Evolutionary conservation across 2,329 filamentous ascomycete species (phyloP).

Genomic region (Chaetomium olivaceum): DNA sequence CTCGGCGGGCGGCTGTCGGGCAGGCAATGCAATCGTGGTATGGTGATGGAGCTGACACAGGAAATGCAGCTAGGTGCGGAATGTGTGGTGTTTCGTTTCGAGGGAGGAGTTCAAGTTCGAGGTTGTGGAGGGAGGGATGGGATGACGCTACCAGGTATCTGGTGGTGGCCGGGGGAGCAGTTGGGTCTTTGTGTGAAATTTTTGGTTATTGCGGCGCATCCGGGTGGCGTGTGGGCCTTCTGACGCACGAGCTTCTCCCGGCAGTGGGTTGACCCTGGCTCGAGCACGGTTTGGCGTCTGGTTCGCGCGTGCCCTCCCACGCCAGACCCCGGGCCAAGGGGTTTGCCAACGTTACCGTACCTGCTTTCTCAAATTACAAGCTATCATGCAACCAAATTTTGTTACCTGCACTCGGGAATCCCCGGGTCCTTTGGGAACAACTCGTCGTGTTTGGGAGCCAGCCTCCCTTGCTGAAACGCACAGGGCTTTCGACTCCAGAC

Average conservation of each 20-base stretch:
- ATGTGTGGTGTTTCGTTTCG: conserved; percentile 17
- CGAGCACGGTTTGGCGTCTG: not conserved
- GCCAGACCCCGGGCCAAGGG: not conserved
- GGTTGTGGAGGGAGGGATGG: conserved; percentile 27
- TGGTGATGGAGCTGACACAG: conserved; percentile 4
- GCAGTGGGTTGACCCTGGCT: conserved; percentile 10
- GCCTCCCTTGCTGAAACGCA: not conserved
- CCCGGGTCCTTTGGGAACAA: not conserved
- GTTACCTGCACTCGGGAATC: not conserved
- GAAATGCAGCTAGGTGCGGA: conserved; percentile 10
- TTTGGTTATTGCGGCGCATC: conserved; percentile 23
- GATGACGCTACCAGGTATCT: conserved; percentile 31
- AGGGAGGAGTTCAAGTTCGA: conserved; percentile 10
- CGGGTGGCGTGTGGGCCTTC: conserved; percentile 12
- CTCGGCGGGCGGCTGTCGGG: not conserved
- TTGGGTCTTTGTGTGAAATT: conserved; percentile 30
- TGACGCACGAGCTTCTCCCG: conserved; percentile 13
- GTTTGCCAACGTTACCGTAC: not conserved
- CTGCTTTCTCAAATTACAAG: not conserved
- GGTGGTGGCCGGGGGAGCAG: conserved; percentile 14
- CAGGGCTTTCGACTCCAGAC: not conserved
- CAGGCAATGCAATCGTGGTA: not conserved
- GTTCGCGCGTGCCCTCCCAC: not conserved
- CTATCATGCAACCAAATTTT: not conserved
- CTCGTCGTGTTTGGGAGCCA: not conserved